Evolutionary conservation across 176 grass and related monocot genomes (phyloP).

Genomic region (Bonia amplexicaulis): DNA sequence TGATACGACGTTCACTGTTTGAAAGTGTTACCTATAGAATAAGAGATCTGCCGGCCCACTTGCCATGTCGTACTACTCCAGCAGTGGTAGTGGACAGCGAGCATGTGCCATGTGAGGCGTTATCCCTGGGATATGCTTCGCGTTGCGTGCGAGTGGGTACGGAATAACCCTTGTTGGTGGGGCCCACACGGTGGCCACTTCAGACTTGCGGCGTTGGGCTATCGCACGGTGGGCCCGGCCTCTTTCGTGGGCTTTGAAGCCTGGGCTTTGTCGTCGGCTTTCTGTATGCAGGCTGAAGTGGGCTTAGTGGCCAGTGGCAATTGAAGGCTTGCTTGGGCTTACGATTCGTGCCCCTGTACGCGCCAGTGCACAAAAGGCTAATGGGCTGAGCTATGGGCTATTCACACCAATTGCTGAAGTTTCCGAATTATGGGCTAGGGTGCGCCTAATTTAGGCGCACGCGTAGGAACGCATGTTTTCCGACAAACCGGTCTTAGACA

Average conservation of each 20-base stretch:
- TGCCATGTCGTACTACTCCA: too few relatives aligned
- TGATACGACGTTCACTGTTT: too few relatives aligned
- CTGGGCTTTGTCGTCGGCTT: neutral
- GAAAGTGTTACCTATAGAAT: too few relatives aligned
- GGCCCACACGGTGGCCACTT: neutral
- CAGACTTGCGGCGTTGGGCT: neutral
- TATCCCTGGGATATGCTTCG: neutral
- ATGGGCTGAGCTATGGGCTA: neutral
- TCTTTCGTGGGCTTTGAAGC: neutral
- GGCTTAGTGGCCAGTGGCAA: neutral
- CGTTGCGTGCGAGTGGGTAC: neutral
- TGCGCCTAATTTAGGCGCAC: too few relatives aligned
- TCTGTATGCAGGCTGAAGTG: neutral
- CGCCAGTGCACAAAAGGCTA: neutral
- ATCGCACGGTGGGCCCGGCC: neutral
- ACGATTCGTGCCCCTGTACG: too few relatives aligned
- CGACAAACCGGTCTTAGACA: too few relatives aligned
- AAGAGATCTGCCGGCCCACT: too few relatives aligned
- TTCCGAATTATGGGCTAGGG: too few relatives aligned
- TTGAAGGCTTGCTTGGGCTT: neutral
- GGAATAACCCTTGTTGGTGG: neutral
- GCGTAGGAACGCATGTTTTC: too few relatives aligned
- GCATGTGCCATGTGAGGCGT: neutral
- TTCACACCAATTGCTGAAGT: too few relatives aligned
- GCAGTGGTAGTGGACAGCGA: too few relatives aligned